Evolutionary conservation across 2,329 filamentous ascomycete genomes (phyloP), one percentile per base, ranked within the genome.

Genomic region (Nemania sp.): DNA sequence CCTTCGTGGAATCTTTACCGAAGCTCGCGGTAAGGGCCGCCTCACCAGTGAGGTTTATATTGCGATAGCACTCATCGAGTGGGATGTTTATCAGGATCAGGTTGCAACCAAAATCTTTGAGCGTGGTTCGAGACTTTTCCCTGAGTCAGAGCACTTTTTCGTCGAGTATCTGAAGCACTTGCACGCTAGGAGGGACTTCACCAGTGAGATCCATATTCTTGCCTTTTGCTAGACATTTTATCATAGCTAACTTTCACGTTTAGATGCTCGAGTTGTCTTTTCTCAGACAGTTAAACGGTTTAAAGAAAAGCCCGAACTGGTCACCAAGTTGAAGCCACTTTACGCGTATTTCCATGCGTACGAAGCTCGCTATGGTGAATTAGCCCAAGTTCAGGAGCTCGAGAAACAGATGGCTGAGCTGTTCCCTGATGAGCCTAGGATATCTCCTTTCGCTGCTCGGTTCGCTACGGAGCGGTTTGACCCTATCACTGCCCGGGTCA

Each of bases 101-200:
- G 90, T 94, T 0, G 93, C 92, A 1, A 90, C 89, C 37, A 97
- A 94, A 74, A 97, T 99, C 56, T 96, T 97, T 62, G 94, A 99
- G 69, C 88, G 93, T 40, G 94, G 94, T 17, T 86, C 93, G 60
- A 94, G 91, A 67, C 78, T 99, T 11, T 99, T 97, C 68, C 93
- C 93, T 0, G 90, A 95, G 43, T 93, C 97, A 66, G 92, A 96
- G 70, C 81, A 86, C 53, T 97, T 97, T 73, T 91, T 95, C 59
- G 81, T 99, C 46, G 92, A 97, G 72, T 97, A 99, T 71, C 80
- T 99, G 64, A 97, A 96, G 75, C 94, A 96, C 72, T 77, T 99
- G 55, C 89, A 97, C 65, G 88, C 89, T 11, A 91, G 90, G 68
- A 93, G 96, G 64, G 94, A 99, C 72, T 87, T 91, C 42, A 96